phyloP scores from a whole-genome alignment of 306 rosid genomes.

The Alnus glutinosa region DNA sequence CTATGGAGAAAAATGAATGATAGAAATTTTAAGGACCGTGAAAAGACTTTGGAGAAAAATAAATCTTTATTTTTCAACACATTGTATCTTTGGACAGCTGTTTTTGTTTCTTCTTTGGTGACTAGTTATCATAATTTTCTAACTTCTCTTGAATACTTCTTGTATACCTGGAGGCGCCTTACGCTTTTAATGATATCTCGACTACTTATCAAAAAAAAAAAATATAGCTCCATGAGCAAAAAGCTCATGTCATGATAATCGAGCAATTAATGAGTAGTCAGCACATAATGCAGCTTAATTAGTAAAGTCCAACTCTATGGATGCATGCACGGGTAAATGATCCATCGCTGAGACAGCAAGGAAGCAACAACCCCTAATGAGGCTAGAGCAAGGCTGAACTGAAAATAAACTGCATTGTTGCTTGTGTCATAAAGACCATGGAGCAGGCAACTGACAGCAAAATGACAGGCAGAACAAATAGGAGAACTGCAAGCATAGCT shows the following conservation, averaged over 20 bases:
- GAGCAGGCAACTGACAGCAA: neutral
- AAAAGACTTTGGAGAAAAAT: no score
- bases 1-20: no score
- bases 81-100: no score
- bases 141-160: no score
- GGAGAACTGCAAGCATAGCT: neutral
- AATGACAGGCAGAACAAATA: neutral
- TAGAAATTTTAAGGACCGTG: no score
- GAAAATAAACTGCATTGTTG: neutral
- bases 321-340: neutral
- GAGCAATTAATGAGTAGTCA: neutral
- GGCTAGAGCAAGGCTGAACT: neutral
- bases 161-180: no score
- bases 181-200: no score
- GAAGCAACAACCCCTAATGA: slow-evolving; percentile 1
- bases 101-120: no score
- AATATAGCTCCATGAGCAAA: neutral
- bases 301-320: neutral
- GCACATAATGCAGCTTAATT: neutral
- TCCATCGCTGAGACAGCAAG: neutral
- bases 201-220: no score
- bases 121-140: no score
- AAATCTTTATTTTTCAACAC: no score
- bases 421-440: neutral
- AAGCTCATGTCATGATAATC: neutral